A percentile compares a stretch with the other conserved stretches of the same genome.
Evolutionary conservation across 345 rosid genomes (phyloP).

Genomic region (Combretum micranthum): DNA sequence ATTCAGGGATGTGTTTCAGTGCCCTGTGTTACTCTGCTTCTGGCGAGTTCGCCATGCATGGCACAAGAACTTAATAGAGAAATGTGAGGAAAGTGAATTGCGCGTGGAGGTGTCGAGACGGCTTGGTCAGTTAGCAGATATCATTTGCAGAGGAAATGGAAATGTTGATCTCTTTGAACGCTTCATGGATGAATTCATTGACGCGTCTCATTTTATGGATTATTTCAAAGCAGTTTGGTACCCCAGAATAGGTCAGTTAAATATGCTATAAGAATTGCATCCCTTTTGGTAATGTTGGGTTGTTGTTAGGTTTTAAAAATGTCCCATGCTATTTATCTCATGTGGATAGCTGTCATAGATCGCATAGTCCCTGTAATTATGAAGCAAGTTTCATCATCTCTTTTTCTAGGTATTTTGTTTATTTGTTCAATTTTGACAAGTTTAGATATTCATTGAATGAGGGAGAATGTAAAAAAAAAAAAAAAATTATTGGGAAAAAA

Average conservation of each 20-base stretch:
- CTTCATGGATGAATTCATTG: constrained; percentile 60
- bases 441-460: no score
- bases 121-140: constrained; percentile 60
- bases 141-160: constrained; percentile 56
- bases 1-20: constrained; percentile 90
- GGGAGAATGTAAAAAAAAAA: no score
- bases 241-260: constrained; percentile 60
- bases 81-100: constrained; percentile 55
- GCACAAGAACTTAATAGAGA: constrained; percentile 83
- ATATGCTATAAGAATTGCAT: no score
- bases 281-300: no score
- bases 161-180: constrained; percentile 36
- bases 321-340: no score
- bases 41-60: constrained; percentile 87
- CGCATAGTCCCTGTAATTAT: no score
- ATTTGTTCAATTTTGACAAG: no score
- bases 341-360: no score
- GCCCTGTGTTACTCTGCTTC: constrained; percentile 69
- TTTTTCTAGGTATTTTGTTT: no score
- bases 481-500: no score
- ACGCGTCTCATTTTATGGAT: constrained; percentile 53
- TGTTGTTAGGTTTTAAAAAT: no score
- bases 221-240: constrained; percentile 84
- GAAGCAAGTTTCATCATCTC: no score
- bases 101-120: constrained; percentile 49